Evolutionary conservation across 176 grass and related monocot genomes (phyloP).

Genomic region (Microstegium vimineum): DNA sequence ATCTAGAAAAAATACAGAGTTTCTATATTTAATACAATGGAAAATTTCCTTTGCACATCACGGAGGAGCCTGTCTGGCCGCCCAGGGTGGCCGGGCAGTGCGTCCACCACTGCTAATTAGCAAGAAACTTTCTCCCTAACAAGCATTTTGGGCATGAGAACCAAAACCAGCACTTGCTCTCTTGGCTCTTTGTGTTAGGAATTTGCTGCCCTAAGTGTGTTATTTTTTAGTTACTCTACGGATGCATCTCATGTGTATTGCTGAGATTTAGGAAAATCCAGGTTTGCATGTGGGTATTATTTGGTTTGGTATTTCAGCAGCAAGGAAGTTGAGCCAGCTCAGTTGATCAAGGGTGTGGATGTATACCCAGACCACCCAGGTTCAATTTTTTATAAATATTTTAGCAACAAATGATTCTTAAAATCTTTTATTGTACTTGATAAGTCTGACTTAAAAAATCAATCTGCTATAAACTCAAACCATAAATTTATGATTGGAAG

Average conservation of each 20-base stretch:
- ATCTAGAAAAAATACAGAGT: no score
- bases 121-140: neutral
- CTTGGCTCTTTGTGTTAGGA: neutral
- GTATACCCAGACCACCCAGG: no score
- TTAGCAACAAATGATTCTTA: neutral
- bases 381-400: neutral
- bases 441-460: neutral
- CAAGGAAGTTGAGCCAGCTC: no score
- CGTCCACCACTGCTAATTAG: no score
- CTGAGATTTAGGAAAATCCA: neutral
- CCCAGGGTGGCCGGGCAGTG: no score
- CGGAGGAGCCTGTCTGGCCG: no score
- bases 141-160: neutral
- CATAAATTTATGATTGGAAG: neutral
- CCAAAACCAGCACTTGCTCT: neutral
- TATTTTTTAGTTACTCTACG: neutral
- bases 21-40: no score
- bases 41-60: no score
- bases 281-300: neutral
- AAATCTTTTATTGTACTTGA: neutral
- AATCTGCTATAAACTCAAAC: neutral
- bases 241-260: neutral
- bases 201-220: neutral
- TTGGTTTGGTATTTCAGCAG: neutral
- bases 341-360: no score